Base-by-base conservation (phyloP, 306 rosid genomes). In the Urtica urens region DNA sequence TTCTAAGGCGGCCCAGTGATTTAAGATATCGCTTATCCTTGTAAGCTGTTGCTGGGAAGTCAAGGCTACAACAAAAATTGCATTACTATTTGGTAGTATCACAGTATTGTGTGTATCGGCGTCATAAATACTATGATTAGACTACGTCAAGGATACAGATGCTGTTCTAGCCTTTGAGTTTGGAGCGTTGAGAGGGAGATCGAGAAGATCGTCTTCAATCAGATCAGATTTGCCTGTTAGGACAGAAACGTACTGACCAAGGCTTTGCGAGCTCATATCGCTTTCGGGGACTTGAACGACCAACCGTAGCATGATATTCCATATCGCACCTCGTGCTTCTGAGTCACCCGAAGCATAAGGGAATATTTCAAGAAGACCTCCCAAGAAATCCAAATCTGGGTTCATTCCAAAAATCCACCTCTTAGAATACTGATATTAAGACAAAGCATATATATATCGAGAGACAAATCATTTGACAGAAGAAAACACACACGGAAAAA, bases 191-290 rank as follows among this genome's bases (percentile, higher is more conserved):
- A 62, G 42, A 58, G 61, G 78, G 28, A 34, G 55, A 60, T 78
- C 78, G 20, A 88, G 80, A 70, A 83, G 93, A 61, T 80, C 95
- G 50, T 88, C 95, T 65, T 88, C 97, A 34, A 88, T 88, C 46
- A 70, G 75, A 64, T 83, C 93, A 27, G 67, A 51, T 71, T 73
- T 88, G 65, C 57, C 45, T 21, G 77, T 83, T 58, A 88, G 68
- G 51, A 83, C 67, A 0, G 65, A 70, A 62, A 74, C 84, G 22
- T 66, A 72, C n/a, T 60, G 67, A 51, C 44, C 49, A 25, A 84
- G 60, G 68, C 62, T 65, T 70, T 84, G 61, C 15, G 28, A 40
- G 51, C 68, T 84, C 67, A 84, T 74, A 51, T 71, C 90, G 37
- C 66, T 71, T 75, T 72, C 84, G 15, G 10, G 62, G 62, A 84